Conservation (phyloP, 129 eudicot genomes). For the Rutidosis leptorrhynchoides region DNA sequence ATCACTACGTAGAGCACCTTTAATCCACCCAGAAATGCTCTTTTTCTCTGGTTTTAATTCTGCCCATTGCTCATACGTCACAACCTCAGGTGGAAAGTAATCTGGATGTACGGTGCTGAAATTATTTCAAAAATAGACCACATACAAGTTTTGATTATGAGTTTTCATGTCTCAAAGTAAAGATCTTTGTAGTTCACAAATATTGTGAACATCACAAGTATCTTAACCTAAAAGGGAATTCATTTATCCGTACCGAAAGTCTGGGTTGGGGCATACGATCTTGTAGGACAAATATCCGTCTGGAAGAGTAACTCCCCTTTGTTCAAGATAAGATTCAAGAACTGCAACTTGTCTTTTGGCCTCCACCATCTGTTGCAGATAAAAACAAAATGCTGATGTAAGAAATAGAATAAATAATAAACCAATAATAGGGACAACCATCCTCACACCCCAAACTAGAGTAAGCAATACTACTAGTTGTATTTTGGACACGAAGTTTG, state of each 20-base stretch:
- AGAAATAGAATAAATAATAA: constrained; percentile 3
- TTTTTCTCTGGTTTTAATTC: constrained; percentile 60
- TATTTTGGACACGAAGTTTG: not conserved
- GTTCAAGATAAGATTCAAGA: constrained; percentile 87
- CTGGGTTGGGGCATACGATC: constrained; percentile 78
- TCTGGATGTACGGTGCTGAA: constrained; percentile 58
- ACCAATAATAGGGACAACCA: not conserved
- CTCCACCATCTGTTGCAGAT: constrained; percentile 57
- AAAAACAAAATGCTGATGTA: constrained; percentile 2
- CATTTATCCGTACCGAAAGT: constrained; percentile 51
- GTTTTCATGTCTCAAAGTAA: not conserved
- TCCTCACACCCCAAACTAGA: not conserved
- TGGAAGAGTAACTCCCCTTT: constrained; percentile 78
- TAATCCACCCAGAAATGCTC: constrained; percentile 74
- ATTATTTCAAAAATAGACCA: constrained; percentile 17
- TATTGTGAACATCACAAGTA: not conserved
- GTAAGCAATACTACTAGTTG: not conserved
- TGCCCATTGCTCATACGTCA: constrained; percentile 81
- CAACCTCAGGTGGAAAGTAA: constrained; percentile 73
- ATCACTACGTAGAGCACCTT: constrained; percentile 57
- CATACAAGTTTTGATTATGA: not conserved
- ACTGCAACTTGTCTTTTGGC: constrained; percentile 58
- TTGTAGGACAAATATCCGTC: constrained; percentile 75
- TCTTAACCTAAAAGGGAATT: not conserved
- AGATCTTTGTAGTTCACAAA: not conserved